These are phyloP conservation scores for Cladosporium sp. DNA, from an alignment of 2,329 filamentous ascomycete species.

Conservation along the genomic window DNA sequence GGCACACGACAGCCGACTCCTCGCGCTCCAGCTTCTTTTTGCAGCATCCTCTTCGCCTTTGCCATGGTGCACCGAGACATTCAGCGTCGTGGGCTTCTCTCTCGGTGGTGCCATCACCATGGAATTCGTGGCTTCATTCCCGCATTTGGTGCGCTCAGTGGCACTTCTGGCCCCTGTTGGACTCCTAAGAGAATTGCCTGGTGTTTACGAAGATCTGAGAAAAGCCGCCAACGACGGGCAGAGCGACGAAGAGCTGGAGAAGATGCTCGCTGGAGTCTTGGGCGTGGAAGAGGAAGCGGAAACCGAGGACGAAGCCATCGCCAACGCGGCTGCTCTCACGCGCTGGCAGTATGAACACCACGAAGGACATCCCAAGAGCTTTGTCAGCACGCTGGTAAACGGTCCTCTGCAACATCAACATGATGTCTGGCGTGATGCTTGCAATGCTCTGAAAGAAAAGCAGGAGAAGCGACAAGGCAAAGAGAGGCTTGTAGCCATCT, in stretches of 20 bases:
- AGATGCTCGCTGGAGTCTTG: background rate
- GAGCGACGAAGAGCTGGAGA: background rate
- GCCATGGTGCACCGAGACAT: conserved; percentile 13
- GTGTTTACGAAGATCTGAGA: conserved; percentile 1
- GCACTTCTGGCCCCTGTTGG: conserved; percentile 19
- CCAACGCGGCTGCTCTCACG: conserved; percentile 11
- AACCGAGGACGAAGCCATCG: background rate
- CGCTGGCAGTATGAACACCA: conserved; percentile 22
- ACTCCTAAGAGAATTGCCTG: conserved; percentile 16
- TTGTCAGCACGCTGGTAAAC: conserved; percentile 17
- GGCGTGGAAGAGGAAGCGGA: background rate
- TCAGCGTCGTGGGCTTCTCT: conserved; percentile 17
- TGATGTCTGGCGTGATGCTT: conserved; percentile 17
- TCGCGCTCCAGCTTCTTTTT: conserved; percentile 15
- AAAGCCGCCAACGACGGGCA: background rate
- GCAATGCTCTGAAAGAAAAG: conserved; percentile 10
- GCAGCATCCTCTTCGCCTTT: conserved; percentile 15
- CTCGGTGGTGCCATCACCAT: conserved; percentile 20
- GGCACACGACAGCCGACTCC: conserved; percentile 1
- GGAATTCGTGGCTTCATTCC: conserved; percentile 19
- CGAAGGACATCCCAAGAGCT: conserved; percentile 17
- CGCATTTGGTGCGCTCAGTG: conserved; percentile 16
- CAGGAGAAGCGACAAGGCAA: background rate
- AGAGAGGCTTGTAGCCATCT: conserved; percentile 10
- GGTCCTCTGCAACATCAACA: conserved; percentile 17